These are phyloP conservation scores for Magnusiomyces paraingens DNA, from an alignment of 1,139 yeast species.

Conservation along the genomic window DNA sequence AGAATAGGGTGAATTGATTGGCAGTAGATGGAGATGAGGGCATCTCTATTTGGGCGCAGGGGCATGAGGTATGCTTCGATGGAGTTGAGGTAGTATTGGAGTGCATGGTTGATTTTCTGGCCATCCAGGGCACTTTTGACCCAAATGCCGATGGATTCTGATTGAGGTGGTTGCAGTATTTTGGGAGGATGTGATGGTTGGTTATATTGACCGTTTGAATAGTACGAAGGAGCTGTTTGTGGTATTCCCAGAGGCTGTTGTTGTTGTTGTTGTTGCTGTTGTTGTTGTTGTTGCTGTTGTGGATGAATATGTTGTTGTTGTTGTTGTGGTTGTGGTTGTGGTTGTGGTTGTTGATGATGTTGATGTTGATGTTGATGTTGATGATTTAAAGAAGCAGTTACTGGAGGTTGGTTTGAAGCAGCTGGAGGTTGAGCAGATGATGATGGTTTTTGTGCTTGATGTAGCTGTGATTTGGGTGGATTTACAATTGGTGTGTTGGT, in stretches of 20 bases:
- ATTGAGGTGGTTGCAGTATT: not conserved
- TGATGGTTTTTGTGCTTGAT: not conserved
- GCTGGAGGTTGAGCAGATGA: conserved; percentile 3
- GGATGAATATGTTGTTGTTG: not conserved
- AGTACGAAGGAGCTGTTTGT: not conserved
- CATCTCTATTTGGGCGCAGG: conserved; percentile 30
- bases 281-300: conserved; percentile 9
- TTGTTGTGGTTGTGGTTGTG: conserved; percentile 3
- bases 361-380: not conserved
- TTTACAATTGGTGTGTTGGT: conserved; percentile 4
- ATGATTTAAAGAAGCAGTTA: not conserved
- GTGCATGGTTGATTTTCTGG: conserved; percentile 29
- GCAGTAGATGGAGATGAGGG: conserved; percentile 35
- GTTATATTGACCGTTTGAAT: too few species aligned
- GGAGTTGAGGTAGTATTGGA: conserved; percentile 33
- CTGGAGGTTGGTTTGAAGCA: not conserved
- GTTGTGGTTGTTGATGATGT: not conserved
- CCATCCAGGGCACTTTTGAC: conserved; percentile 29
- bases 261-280: conserved; percentile 2
- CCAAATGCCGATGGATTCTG: conserved; percentile 33
- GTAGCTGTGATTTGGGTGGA: not conserved
- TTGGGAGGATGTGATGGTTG: not conserved
- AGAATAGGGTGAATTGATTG: conserved; percentile 35
- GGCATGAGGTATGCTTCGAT: conserved; percentile 39
- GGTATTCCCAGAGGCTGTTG: not conserved